Percentiles rank a stretch among this genome's conserved stretches.
Conservation (phyloP, 2,329 filamentous ascomycete genomes). For the Plectosphaerella plurivora region DNA sequence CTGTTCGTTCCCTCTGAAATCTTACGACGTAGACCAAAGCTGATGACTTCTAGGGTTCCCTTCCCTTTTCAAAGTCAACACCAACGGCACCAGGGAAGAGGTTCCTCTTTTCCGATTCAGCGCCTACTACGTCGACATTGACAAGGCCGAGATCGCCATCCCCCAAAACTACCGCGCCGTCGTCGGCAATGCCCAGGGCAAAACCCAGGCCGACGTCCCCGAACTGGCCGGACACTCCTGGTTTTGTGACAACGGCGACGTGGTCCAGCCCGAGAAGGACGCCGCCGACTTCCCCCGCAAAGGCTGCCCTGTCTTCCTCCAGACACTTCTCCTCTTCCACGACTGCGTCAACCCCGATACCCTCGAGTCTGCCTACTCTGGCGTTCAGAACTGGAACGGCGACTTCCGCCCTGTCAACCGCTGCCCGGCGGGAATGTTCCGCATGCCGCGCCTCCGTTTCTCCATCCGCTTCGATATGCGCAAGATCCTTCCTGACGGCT, state of each 20-base stretch:
- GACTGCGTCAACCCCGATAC: conserved; percentile 17
- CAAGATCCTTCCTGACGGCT: conserved; percentile 35
- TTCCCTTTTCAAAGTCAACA: conserved; percentile 30
- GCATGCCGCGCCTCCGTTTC: conserved; percentile 42
- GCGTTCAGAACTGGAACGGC: conserved; percentile 10
- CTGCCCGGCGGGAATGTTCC: conserved; percentile 37
- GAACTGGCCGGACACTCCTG: conserved; percentile 14
- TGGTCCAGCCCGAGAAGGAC: conserved; percentile 11
- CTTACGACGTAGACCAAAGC: background rate
- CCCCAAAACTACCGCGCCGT: conserved; percentile 37
- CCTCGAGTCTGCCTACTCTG: conserved; percentile 15
- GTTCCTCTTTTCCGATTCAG: conserved; percentile 33
- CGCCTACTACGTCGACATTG: conserved; percentile 39
- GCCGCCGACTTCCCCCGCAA: conserved; percentile 21
- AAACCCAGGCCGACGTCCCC: conserved; percentile 12
- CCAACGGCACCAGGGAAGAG: conserved; percentile 21
- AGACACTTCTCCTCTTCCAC: conserved; percentile 18
- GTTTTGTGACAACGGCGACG: conserved; percentile 24
- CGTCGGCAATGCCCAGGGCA: conserved; percentile 32
- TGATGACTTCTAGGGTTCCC: conserved; percentile 24
- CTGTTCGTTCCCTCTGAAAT: conserved; percentile 21
- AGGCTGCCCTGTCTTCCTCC: conserved; percentile 20
- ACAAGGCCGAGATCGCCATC: conserved; percentile 36
- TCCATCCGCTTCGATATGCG: conserved; percentile 41
- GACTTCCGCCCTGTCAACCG: conserved; percentile 18